Percentiles rank a stretch among this genome's conserved stretches.
phyloP scores from a whole-genome alignment of 164 flowering plant genomes.

The Platanus orientalis region DNA sequence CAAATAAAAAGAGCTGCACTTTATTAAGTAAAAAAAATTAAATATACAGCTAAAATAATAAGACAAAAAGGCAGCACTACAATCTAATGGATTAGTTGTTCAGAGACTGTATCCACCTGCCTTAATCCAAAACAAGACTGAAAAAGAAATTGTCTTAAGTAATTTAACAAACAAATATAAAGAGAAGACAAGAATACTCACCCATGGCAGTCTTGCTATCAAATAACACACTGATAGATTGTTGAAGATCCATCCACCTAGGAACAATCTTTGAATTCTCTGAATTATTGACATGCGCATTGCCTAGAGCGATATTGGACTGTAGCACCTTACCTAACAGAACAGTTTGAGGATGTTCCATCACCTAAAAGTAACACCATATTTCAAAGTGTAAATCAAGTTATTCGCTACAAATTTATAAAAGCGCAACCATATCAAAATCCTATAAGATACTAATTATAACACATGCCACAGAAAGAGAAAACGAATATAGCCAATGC shows the following conservation, averaged over 20 bases:
- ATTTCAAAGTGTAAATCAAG: background rate
- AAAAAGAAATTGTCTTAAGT: too few relatives aligned
- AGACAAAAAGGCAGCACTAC: too few relatives aligned
- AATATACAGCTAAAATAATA: too few relatives aligned
- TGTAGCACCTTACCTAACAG: conserved; percentile 52
- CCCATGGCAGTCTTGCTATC: conserved; percentile 62
- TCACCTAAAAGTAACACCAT: conserved; percentile 37
- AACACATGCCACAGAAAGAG: too few relatives aligned
- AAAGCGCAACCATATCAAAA: background rate
- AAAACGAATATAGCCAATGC: too few relatives aligned
- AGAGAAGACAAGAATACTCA: conserved; percentile 17
- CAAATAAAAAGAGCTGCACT: too few relatives aligned
- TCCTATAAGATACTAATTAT: too few relatives aligned
- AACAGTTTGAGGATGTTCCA: conserved; percentile 83
- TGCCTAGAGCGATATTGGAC: conserved; percentile 45
- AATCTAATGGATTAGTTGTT: too few relatives aligned
- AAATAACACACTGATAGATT: conserved; percentile 53
- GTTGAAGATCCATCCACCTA: conserved; percentile 80
- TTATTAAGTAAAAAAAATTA: too few relatives aligned
- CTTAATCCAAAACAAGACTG: too few relatives aligned
- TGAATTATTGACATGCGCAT: conserved; percentile 39
- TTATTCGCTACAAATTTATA: background rate
- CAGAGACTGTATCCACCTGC: too few relatives aligned
- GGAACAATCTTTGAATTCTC: conserved; percentile 29
- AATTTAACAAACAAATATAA: background rate